Evolutionary conservation across 345 rosid genomes (phyloP), one percentile per base, ranked within the genome.

Genomic region (Acer negundo): DNA sequence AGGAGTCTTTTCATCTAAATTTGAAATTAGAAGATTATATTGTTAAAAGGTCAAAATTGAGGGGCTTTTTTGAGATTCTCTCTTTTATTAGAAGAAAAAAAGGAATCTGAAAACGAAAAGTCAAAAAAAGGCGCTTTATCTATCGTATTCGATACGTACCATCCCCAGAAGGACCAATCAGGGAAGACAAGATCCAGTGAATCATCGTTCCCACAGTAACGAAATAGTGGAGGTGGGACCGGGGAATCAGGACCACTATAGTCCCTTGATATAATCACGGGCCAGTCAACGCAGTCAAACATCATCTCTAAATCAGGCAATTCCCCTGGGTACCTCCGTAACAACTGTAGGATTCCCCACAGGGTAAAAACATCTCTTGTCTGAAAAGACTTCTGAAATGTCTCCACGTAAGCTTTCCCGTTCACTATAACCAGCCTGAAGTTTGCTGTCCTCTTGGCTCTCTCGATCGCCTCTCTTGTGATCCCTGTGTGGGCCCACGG

Each of bases 81-180:
- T 42, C n/a, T n/a, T n/a, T n/a, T n/a, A n/a, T n/a, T n/a, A n/a
- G 0, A 42, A 9, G 8, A 40, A 40, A 42, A 42, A 42, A 42
- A 42, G 2, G 46, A 42, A 42, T 46, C 49, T 10, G 3, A 46
- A 46, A 46, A 46, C 10, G 49, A 10, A 10, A 46, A 46, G 13
- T 10, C 49, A 11, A 46, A 46, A 9, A 1, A 9, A 46, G 49
- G 49, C 13, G 11, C 0, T 0, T 9, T 11, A 46, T 42, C 46
- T 35, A 42, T 46, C 10, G 15, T 46, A 10, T 9, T 10, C 44
- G 56, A n/a, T 15, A 40, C 75, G 78, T 78, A 94, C 98, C 98
- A 93, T 79, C 98, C 98, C 98, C 98, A 94, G 69, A 88, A 93
- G 44, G 98, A 86, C 98, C 98, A 94, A 76, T 94, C 97, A 0